A percentile compares a stretch with the other conserved stretches of the same genome.
Conservation (phyloP, 2,329 filamentous ascomycete species). For the Lachnellula cervina region DNA sequence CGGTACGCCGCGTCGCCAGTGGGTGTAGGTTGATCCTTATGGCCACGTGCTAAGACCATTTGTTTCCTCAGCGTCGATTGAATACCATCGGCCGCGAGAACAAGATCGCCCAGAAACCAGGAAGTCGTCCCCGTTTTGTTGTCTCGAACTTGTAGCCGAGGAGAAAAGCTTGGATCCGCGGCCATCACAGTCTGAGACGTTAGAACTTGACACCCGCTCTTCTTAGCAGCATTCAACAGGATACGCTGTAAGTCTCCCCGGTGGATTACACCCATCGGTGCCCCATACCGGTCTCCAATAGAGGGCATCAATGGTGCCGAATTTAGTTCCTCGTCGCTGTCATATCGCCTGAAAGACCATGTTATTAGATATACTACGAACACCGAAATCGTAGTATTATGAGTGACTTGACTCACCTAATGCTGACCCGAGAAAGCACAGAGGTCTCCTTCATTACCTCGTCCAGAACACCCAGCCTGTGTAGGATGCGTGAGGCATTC, state of each 20-base stretch:
- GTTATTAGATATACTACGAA: background rate
- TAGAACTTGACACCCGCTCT: background rate
- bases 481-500: conserved; percentile 2
- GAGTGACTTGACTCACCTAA: too few relatives aligned
- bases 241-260: conserved; percentile 1
- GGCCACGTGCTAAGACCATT: conserved; percentile 30
- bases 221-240: background rate
- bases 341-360: conserved; percentile 14
- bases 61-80: conserved; percentile 43
- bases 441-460: conserved; percentile 22
- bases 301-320: conserved; percentile 1
- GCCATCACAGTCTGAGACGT: too few relatives aligned
- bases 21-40: conserved; percentile 37
- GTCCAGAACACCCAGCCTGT: conserved; percentile 10
- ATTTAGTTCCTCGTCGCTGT: conserved; percentile 8
- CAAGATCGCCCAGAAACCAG: conserved; percentile 41
- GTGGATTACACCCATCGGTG: conserved; percentile 5
- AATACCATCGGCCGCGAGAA: conserved; percentile 51
- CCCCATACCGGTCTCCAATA: conserved; percentile 1
- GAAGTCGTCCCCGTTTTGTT: background rate
- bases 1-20: conserved; percentile 51
- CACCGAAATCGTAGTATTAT: too few relatives aligned
- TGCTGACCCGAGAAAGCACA: conserved; percentile 20
- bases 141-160: background rate
- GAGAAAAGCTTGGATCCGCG: too few relatives aligned